Conservation (phyloP, 495 filamentous ascomycete species). For the Aspergillus campestris region DNA sequence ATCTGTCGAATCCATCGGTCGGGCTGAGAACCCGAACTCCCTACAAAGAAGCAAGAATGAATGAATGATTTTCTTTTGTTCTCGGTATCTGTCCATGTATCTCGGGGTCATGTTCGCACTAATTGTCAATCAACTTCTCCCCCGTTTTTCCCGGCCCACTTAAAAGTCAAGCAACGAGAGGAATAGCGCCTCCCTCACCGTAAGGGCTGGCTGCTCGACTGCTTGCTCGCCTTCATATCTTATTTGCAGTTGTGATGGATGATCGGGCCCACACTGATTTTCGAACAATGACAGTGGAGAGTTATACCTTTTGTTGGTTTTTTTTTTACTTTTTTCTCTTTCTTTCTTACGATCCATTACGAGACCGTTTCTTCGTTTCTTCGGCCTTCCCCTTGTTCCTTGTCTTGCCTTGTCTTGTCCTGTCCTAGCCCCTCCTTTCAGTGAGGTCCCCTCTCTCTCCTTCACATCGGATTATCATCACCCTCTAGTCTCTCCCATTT, state of each 20-base stretch:
- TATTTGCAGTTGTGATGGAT: slow-evolving; percentile 3
- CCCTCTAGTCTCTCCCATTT: background rate
- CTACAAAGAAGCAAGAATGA: too few relatives aligned
- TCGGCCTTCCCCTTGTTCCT: background rate
- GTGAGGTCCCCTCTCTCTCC: slow-evolving; percentile 1
- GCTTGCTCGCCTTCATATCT: slow-evolving; percentile 8
- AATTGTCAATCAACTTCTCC: slow-evolving; percentile 13
- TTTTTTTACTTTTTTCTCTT: background rate
- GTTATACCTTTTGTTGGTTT: background rate
- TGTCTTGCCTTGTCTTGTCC: background rate
- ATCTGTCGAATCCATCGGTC: too few relatives aligned
- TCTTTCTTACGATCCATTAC: background rate
- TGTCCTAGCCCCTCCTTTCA: background rate
- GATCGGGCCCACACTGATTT: slow-evolving; percentile 7
- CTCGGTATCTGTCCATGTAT: slow-evolving; percentile 4
- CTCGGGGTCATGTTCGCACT: slow-evolving; percentile 7
- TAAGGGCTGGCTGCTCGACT: slow-evolving; percentile 14
- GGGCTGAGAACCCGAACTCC: too few relatives aligned
- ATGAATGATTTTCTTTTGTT: too few relatives aligned
- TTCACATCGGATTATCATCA: slow-evolving; percentile 9
- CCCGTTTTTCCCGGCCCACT: slow-evolving; percentile 13
- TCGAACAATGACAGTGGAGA: background rate
- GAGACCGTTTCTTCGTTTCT: background rate
- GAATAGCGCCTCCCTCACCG: slow-evolving; percentile 12
- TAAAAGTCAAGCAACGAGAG: slow-evolving; percentile 9